Conservation (phyloP, 1,284 basidiomycete species). For the Cryptococcus hybrid region DNA sequence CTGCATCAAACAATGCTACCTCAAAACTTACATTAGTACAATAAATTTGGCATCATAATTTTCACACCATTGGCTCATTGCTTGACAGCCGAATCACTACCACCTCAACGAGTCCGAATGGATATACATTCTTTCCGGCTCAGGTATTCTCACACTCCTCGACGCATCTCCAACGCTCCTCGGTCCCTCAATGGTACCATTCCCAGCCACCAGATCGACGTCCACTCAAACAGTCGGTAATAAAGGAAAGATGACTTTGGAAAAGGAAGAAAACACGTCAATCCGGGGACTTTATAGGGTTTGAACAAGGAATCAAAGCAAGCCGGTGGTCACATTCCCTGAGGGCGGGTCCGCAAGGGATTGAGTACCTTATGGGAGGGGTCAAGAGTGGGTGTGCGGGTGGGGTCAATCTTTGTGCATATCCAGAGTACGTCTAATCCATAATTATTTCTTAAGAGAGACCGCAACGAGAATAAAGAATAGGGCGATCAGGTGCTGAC, state of each 20-base stretch:
- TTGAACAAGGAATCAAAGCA: slow-evolving; percentile 11
- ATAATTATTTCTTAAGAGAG: no score
- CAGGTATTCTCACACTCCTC: slow-evolving; percentile 14
- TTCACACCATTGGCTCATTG: slow-evolving; percentile 20
- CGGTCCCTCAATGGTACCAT: neutral
- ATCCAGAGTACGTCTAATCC: slow-evolving; percentile 22
- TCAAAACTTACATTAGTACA: neutral
- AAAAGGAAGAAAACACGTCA: slow-evolving; percentile 9
- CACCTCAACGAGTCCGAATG: slow-evolving; percentile 26
- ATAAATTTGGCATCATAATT: neutral
- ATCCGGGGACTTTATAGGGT: slow-evolving; percentile 25
- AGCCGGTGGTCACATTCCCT: slow-evolving; percentile 22
- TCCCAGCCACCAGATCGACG: neutral
- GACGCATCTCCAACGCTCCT: slow-evolving; percentile 8
- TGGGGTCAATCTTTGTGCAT: slow-evolving; percentile 20
- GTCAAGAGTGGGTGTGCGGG: slow-evolving; percentile 2
- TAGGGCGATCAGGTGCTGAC: no score
- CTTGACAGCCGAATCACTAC: slow-evolving; percentile 23
- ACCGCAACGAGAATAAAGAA: no score
- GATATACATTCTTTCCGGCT: slow-evolving; percentile 27
- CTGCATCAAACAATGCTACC: neutral
- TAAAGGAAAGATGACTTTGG: neutral
- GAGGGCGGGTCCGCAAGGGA: slow-evolving; percentile 16
- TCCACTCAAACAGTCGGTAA: neutral
- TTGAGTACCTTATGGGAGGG: slow-evolving; percentile 27